phyloP scores from a whole-genome alignment of 495 filamentous ascomycete genomes.

The Neurospora discreta region DNA sequence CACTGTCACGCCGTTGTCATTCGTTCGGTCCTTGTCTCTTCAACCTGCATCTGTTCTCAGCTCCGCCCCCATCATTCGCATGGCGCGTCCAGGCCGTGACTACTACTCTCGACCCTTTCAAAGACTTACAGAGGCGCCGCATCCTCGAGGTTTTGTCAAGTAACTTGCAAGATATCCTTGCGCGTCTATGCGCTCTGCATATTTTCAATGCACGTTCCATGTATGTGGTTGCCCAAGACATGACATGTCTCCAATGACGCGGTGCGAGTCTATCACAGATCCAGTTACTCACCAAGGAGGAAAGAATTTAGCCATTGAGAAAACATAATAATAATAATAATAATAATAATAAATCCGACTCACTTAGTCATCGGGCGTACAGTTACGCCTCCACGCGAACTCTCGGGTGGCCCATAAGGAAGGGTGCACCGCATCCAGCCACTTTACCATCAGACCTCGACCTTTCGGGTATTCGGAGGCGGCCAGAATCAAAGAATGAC shows the following conservation, averaged over 20 bases:
- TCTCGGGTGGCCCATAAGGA: neutral
- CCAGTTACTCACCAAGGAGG: neutral
- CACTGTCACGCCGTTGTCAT: neutral
- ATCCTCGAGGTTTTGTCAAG: neutral
- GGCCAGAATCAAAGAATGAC: neutral
- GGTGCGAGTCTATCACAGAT: neutral
- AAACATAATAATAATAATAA: too few species aligned
- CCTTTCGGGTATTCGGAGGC: neutral
- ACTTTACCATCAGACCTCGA: neutral
- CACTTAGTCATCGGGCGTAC: neutral
- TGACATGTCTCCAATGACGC: neutral
- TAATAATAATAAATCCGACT: neutral
- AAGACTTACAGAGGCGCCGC: neutral
- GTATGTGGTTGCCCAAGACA: neutral
- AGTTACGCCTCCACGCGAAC: neutral
- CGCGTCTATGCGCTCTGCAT: conserved; percentile 61
- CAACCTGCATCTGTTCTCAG: neutral
- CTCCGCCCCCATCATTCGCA: neutral
- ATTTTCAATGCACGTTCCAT: conserved; percentile 11
- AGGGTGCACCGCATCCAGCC: neutral
- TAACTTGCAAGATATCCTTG: conserved; percentile 47
- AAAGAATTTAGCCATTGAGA: neutral
- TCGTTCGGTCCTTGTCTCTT: neutral
- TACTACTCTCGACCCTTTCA: neutral
- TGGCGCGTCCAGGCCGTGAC: neutral